Base-by-base conservation (phyloP, 2,329 filamentous ascomycete species). In the Mollisiaceae sp. region DNA sequence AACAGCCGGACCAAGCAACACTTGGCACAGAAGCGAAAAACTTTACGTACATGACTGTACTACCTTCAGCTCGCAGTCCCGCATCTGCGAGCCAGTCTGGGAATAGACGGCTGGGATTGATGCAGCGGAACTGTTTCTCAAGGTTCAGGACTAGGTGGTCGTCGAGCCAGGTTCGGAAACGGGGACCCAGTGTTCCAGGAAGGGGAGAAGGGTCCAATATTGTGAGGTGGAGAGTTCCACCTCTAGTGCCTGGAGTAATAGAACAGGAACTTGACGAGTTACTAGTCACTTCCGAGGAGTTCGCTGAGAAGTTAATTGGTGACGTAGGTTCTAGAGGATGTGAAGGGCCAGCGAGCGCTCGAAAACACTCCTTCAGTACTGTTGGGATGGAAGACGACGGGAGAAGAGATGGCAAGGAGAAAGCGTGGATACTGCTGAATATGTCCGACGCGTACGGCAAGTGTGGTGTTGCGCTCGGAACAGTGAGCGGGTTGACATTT, bases 191-290 rank as follows among this genome's bases (percentile, higher is more conserved):
- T 0, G 83, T 87, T 1, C 80, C 77, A 3, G 83, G 77, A 0
- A 83, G 78, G 0, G 89, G 89, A 8, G 84, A 78, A 0, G 89
- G 86, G 64, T 91, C 87, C 68, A 91, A 85, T 20, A 91, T 77
- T 0, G 84, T 83, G 18, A 91, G 76, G 65, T 89, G 83, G 14
- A 91, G 75, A 22, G 80, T 78, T 0, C 89, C 88, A 0, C 82
- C 82, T 65, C 0, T 35, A 24, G 47, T n/a, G 43, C 36, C 22
- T 36, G 20, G 35, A 9, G 18, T n/a, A 27, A 9, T 54, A 20
- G 50, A 35, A 27, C 8, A 11, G 50, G 12, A 6, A 45, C 32
- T 14, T 15, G 38, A 36, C 18, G 50, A 27, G 15, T 47, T 36
- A 18, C 27, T 50, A 9, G 45, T 39, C 32, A 60, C 36, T 27